Percentiles rank a stretch among this genome's conserved stretches.
These are phyloP conservation scores for Tremella fuciformis DNA, from an alignment of 768 basidiomycete genomes.

Conservation along the genomic window DNA sequence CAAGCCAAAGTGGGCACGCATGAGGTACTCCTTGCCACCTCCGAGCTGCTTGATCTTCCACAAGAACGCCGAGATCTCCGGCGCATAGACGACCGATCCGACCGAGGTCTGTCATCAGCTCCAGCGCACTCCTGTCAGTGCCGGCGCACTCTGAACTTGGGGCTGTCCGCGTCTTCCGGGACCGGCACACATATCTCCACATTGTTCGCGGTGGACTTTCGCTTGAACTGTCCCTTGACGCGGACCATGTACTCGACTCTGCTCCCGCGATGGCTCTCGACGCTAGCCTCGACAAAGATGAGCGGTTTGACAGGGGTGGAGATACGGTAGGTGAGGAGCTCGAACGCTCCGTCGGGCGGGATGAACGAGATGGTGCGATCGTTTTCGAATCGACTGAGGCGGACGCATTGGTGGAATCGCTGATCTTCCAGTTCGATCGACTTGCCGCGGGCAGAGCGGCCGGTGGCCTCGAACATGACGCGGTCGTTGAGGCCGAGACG, in stretches of 20 bases:
- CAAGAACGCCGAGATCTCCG: slow-evolving; percentile 95
- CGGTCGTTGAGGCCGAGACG: slow-evolving; percentile 95
- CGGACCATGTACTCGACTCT: slow-evolving; percentile 94
- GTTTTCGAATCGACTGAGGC: slow-evolving; percentile 93
- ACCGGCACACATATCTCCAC: slow-evolving; percentile 99
- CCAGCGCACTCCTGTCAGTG: neutral
- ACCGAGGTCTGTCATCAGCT: slow-evolving; percentile 69
- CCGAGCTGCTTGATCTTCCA: slow-evolving; percentile 99
- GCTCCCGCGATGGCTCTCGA: slow-evolving; percentile 91
- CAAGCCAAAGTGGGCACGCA: slow-evolving; percentile 96
- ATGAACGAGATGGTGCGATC: slow-evolving; percentile 99
- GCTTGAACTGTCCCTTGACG: slow-evolving; percentile 91
- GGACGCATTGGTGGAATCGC: slow-evolving; percentile 99
- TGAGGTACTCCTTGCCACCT: slow-evolving; percentile 91
- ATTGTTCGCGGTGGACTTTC: slow-evolving; percentile 93
- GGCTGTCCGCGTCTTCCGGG: slow-evolving; percentile 95
- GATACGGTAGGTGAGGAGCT: slow-evolving; percentile 95
- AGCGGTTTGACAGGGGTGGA: slow-evolving; percentile 95
- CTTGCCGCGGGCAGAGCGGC: slow-evolving; percentile 89
- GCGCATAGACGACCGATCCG: slow-evolving; percentile 92
- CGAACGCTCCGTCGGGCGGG: slow-evolving; percentile 97
- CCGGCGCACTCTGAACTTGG: slow-evolving; percentile 80
- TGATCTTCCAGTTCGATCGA: slow-evolving; percentile 99
- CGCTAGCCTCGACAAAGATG: slow-evolving; percentile 94
- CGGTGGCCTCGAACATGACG: slow-evolving; percentile 98